Percentiles rank a stretch among this genome's conserved stretches.
Evolutionary conservation across 202 grass and related monocot genomes (phyloP).

Genomic region (Bolboschoenoplectus hybrid): DNA sequence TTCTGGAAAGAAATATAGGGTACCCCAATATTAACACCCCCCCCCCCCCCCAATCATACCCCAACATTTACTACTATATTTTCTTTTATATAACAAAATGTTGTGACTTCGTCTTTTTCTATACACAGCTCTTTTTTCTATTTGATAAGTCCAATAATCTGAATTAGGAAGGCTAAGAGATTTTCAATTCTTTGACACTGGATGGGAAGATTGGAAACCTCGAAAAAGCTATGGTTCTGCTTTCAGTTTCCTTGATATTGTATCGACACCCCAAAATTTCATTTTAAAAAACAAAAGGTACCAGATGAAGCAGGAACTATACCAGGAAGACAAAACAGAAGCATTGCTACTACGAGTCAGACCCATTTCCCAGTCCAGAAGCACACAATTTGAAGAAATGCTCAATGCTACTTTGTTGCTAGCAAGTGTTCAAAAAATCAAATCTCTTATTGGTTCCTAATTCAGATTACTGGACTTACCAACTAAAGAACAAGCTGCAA

Average conservation of each 20-base stretch:
- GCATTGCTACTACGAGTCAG: neutral
- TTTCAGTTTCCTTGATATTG: neutral
- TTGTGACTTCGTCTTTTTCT: neutral
- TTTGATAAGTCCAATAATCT: conserved; percentile 4
- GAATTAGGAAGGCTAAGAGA: neutral
- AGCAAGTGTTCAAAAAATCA: neutral
- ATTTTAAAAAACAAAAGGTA: neutral
- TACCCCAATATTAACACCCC: neutral
- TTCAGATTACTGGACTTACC: conserved; percentile 21
- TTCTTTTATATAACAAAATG: conserved; percentile 3
- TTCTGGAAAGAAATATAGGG: neutral
- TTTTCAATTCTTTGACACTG: neutral
- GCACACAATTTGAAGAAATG: neutral
- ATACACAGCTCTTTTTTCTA: neutral
- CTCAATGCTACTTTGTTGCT: neutral
- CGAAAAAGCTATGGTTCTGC: neutral
- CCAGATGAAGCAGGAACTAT: neutral
- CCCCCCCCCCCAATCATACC: neutral
- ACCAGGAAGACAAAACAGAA: neutral
- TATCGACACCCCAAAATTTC: neutral
- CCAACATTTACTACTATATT: neutral
- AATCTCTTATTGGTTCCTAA: neutral
- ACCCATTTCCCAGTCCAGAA: neutral
- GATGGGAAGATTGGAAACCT: neutral
- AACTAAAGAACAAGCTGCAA: neutral